A percentile compares a stretch with the other conserved stretches of the same genome.
These are phyloP conservation scores for Dipteronia sinensis DNA, from an alignment of 345 rosid species.

Conservation along the genomic window DNA sequence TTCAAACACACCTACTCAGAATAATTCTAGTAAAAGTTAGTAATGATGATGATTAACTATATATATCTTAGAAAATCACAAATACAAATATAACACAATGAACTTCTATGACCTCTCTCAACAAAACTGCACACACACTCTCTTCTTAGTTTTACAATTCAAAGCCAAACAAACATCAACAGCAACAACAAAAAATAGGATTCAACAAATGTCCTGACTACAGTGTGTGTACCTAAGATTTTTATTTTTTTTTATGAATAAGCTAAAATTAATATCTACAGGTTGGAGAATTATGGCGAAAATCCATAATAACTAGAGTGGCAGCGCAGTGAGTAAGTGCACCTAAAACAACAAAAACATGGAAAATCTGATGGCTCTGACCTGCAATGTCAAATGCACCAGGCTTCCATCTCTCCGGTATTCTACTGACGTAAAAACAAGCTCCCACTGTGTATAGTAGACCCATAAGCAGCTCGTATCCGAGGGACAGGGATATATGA, in stretches of 20 bases:
- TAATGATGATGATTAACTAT: neutral
- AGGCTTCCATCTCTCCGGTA: constrained; percentile 93
- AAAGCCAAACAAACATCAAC: neutral
- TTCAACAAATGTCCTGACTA: neutral
- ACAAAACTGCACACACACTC: neutral
- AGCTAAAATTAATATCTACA: constrained; percentile 29
- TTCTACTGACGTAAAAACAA: constrained; percentile 60
- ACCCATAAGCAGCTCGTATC: constrained; percentile 81
- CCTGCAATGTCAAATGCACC: constrained; percentile 94
- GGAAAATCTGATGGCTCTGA: constrained; percentile 96
- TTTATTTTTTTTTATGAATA: neutral
- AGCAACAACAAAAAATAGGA: neutral
- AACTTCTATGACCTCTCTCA: neutral
- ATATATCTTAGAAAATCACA: neutral
- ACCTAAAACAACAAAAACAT: constrained; percentile 83
- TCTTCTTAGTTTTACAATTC: neutral
- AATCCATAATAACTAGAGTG: constrained; percentile 72
- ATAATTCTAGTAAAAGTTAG: neutral
- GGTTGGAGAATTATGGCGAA: constrained; percentile 61
- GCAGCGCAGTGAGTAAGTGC: constrained; percentile 88
- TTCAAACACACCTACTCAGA: neutral
- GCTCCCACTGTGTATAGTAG: constrained; percentile 72
- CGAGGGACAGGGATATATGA: constrained; percentile 51
- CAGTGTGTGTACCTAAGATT: no score
- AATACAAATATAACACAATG: neutral